phyloP scores from a whole-genome alignment of 345 rosid genomes.

The Laguncularia racemosa region DNA sequence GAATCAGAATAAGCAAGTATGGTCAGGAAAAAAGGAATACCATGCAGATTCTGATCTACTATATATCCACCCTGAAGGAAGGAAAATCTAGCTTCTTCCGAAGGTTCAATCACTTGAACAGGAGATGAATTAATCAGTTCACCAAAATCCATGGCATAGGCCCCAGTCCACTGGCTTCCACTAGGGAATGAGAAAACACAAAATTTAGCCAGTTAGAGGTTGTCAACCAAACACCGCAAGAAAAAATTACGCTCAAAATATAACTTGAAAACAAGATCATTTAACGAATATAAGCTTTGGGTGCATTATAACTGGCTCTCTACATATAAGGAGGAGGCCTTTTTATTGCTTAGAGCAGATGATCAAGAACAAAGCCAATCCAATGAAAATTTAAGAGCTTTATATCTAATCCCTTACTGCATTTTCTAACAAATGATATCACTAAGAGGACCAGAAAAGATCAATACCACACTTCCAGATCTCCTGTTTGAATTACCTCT shows the following conservation, averaged over 20 bases:
- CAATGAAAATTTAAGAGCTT: no score
- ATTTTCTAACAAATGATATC: no score
- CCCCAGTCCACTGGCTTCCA: slow-evolving; percentile 91
- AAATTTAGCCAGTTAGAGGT: neutral
- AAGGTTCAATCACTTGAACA: slow-evolving; percentile 25
- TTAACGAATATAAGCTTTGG: no score
- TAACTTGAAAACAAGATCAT: no score
- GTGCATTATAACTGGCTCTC: no score
- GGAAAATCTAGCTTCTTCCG: slow-evolving; percentile 86
- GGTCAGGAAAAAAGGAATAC: slow-evolving; percentile 16
- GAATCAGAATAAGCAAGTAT: no score
- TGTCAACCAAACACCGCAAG: no score
- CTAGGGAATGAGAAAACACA: slow-evolving; percentile 25
- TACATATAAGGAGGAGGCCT: no score
- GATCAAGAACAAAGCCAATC: no score
- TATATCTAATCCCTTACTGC: no score
- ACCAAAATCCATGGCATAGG: slow-evolving; percentile 64
- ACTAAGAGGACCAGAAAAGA: neutral
- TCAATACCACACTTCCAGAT: neutral
- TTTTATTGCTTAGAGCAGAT: no score
- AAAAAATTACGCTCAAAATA: no score
- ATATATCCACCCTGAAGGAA: slow-evolving; percentile 76
- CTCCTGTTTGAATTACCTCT: slow-evolving; percentile 35
- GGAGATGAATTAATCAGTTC: slow-evolving; percentile 50
- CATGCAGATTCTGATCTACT: slow-evolving; percentile 46